Conservation (phyloP, 805 yeast species). For the Maudiozyma barnettii region DNA sequence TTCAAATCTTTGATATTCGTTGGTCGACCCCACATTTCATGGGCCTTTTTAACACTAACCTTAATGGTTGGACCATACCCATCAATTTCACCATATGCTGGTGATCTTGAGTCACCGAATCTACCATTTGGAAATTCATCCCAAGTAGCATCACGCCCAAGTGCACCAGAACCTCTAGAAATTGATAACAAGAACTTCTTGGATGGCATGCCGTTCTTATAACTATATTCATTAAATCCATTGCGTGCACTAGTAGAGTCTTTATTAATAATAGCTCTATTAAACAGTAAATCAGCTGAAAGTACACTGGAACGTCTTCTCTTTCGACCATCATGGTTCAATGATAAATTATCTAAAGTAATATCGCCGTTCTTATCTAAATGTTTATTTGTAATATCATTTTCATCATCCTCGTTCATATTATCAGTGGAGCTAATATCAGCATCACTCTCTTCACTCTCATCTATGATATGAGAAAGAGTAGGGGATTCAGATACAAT, state of each 20-base stretch:
- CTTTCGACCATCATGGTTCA: slow-evolving; percentile 13
- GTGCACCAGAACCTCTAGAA: slow-evolving; percentile 71
- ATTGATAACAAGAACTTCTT: slow-evolving; percentile 62
- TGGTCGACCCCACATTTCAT: slow-evolving; percentile 76
- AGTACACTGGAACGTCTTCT: slow-evolving; percentile 26
- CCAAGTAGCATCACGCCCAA: slow-evolving; percentile 91
- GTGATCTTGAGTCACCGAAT: slow-evolving; percentile 89
- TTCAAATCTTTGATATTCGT: slow-evolving; percentile 49
- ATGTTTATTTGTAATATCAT: slow-evolving; percentile 18
- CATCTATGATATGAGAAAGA: slow-evolving; percentile 39
- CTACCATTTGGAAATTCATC: slow-evolving; percentile 96
- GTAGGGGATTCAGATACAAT: slow-evolving; percentile 57
- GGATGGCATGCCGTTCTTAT: slow-evolving; percentile 26
- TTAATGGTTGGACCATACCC: slow-evolving; percentile 93
- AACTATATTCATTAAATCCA: neutral
- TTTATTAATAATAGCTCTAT: slow-evolving; percentile 31
- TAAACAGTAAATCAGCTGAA: slow-evolving; percentile 31
- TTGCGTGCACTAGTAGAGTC: slow-evolving; percentile 12
- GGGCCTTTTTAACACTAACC: slow-evolving; percentile 56
- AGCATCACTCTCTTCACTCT: slow-evolving; percentile 14
- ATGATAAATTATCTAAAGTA: slow-evolving; percentile 20
- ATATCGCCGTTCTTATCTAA: slow-evolving; percentile 28
- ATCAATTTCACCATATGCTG: slow-evolving; percentile 96
- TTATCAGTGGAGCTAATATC: slow-evolving; percentile 6
- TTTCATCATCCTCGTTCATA: slow-evolving; percentile 4